Evolutionary conservation across 2,329 filamentous ascomycete species (phyloP).

Genomic region (Cercospora sojina): DNA sequence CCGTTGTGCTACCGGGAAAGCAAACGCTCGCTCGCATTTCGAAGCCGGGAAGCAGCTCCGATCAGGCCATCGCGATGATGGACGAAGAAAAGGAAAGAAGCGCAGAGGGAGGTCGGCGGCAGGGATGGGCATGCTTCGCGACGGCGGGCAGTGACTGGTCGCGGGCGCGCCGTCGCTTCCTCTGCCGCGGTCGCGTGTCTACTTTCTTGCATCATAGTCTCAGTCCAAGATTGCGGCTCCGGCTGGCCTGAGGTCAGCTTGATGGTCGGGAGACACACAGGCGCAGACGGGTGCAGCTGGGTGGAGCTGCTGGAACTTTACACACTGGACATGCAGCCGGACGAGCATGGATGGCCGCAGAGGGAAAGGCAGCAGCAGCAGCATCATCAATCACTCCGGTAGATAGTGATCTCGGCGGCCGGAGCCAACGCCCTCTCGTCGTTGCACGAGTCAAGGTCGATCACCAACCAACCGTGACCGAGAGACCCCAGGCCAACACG

Average conservation of each 20-base stretch:
- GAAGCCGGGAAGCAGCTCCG: not conserved
- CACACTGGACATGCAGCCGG: not conserved
- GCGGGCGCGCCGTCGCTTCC: not conserved
- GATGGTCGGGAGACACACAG: not conserved
- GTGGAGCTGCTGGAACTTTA: not conserved
- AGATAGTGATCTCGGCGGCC: not conserved
- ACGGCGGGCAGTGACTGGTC: not conserved
- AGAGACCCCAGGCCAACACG: not conserved
- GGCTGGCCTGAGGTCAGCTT: not conserved
- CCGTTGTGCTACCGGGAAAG: not conserved
- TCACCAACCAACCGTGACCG: not conserved
- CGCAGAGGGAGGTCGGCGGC: conserved; percentile 9
- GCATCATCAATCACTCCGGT: not conserved
- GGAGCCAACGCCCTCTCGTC: not conserved
- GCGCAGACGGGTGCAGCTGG: not conserved
- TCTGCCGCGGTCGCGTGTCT: conserved; percentile 11
- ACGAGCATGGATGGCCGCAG: not conserved
- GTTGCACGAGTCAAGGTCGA: not conserved
- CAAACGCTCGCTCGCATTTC: not conserved
- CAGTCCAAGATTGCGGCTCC: conserved; percentile 1
- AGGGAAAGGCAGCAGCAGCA: not conserved
- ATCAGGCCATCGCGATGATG: not conserved
- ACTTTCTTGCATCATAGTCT: conserved; percentile 15
- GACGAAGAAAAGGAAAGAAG: conserved; percentile 8
- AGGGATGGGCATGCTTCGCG: conserved; percentile 11